Percentiles rank a stretch among this genome's conserved stretches.
These are phyloP conservation scores for Carex sylvatica DNA, from an alignment of 202 grass and related monocot species.

Conservation along the genomic window DNA sequence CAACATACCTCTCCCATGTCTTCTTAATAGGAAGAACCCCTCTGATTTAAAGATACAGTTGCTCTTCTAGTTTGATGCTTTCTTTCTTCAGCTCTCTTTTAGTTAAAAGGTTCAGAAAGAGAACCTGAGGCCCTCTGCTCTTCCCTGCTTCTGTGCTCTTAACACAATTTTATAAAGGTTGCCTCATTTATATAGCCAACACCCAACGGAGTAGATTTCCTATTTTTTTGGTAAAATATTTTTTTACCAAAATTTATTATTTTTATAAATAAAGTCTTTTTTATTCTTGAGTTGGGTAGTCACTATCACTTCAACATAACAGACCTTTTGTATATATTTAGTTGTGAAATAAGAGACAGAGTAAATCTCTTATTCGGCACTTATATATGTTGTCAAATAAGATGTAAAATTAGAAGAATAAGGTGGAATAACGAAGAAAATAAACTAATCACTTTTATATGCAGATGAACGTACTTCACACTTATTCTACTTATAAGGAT, in stretches of 20 bases:
- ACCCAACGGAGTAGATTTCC: neutral
- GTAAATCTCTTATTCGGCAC: no score
- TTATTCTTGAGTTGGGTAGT: constrained; percentile 14
- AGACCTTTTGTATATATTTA: neutral
- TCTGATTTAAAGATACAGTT: neutral
- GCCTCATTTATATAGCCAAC: constrained; percentile 12
- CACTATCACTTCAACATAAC: neutral
- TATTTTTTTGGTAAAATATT: neutral
- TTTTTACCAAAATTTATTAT: neutral
- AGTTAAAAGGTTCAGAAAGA: neutral
- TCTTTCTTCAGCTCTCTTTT: constrained; percentile 5
- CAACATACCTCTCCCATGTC: constrained; percentile 25
- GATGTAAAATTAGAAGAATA: no score
- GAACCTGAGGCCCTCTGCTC: constrained; percentile 5
- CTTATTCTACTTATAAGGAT: no score
- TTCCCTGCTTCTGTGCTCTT: constrained; percentile 7
- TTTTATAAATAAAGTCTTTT: neutral
- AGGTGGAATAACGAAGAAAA: no score
- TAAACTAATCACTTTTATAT: no score
- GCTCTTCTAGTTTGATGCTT: neutral
- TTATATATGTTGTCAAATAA: no score
- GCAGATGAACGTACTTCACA: no score
- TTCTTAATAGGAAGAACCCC: neutral
- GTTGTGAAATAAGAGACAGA: no score
- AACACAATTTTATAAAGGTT: neutral